Percentiles rank a stretch among this genome's conserved stretches.
Evolutionary conservation across 208 protist species (phyloP).

Genomic region (Leishmania guyanensis): DNA sequence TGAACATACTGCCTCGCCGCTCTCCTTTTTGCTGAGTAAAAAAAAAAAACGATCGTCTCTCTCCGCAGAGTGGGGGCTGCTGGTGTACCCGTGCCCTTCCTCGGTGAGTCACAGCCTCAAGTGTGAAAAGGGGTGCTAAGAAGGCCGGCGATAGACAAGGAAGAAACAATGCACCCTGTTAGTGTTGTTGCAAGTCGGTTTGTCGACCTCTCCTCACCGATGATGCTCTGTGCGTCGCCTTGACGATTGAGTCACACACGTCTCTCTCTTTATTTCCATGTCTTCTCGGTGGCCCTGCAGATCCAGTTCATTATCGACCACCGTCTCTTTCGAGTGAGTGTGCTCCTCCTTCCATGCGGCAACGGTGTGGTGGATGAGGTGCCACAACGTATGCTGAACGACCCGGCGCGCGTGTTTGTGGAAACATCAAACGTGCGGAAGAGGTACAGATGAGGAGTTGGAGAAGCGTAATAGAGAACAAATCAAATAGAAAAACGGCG

Average conservation of each 20-base stretch:
- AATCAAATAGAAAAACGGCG: background rate
- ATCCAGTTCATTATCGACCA: background rate
- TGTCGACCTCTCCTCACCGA: background rate
- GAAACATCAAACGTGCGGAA: background rate
- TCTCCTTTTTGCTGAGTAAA: background rate
- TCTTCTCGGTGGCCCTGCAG: background rate
- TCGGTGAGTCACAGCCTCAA: background rate
- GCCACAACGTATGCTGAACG: background rate
- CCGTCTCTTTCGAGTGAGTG: background rate
- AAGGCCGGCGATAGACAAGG: background rate
- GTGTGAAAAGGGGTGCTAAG: background rate
- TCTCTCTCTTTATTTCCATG: background rate
- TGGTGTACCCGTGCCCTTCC: background rate
- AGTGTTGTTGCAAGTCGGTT: background rate
- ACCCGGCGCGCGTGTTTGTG: background rate
- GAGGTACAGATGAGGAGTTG: background rate
- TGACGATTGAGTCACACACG: background rate
- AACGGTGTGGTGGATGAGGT: background rate
- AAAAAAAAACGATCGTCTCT: background rate
- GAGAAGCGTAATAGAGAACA: background rate
- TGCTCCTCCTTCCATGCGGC: background rate
- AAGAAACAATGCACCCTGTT: background rate
- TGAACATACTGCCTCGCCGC: conserved; percentile 24
- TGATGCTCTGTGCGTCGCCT: background rate
- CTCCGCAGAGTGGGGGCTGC: background rate